Conservation (phyloP, 108 stramenopile species). For the Nitzschia palea region DNA sequence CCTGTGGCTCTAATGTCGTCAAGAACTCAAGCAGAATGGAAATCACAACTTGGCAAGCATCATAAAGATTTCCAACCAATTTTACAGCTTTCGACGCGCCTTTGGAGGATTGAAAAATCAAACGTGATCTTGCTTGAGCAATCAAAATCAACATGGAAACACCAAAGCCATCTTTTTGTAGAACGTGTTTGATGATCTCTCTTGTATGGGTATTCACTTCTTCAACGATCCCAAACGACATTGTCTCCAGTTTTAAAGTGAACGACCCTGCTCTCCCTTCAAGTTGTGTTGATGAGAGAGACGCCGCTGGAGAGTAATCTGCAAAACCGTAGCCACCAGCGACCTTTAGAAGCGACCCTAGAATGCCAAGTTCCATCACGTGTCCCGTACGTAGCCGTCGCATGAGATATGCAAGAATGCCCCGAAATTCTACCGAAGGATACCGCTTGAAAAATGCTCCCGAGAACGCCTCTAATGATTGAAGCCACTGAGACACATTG, state of each 20-base stretch:
- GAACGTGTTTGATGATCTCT: slow-evolving; percentile 44
- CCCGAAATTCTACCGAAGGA: slow-evolving; percentile 78
- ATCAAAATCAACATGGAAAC: slow-evolving; percentile 76
- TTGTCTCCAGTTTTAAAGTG: slow-evolving; percentile 76
- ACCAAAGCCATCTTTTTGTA: slow-evolving; percentile 71
- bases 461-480: slow-evolving; percentile 78
- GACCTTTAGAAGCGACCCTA: slow-evolving; percentile 74
- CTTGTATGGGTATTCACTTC: slow-evolving; percentile 58
- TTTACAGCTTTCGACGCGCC: slow-evolving; percentile 45
- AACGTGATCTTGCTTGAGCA: slow-evolving; percentile 62
- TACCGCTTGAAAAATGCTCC: slow-evolving; percentile 80
- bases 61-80: slow-evolving; percentile 78
- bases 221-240: slow-evolving; percentile 85
- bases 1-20: slow-evolving; percentile 35
- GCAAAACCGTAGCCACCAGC: slow-evolving; percentile 81
- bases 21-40: slow-evolving; percentile 79
- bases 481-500: slow-evolving; percentile 87
- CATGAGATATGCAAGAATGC: slow-evolving; percentile 69
- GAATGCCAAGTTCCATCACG: slow-evolving; percentile 77
- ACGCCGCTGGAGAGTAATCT: slow-evolving; percentile 78
- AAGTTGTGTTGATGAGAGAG: slow-evolving; percentile 69
- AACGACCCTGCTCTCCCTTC: slow-evolving; percentile 73
- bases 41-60: slow-evolving; percentile 71
- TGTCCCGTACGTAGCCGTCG: slow-evolving; percentile 58
- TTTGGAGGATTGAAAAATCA: slow-evolving; percentile 55